Conservation (phyloP, 2,329 filamentous ascomycete species). For the Neonectria faginata region DNA sequence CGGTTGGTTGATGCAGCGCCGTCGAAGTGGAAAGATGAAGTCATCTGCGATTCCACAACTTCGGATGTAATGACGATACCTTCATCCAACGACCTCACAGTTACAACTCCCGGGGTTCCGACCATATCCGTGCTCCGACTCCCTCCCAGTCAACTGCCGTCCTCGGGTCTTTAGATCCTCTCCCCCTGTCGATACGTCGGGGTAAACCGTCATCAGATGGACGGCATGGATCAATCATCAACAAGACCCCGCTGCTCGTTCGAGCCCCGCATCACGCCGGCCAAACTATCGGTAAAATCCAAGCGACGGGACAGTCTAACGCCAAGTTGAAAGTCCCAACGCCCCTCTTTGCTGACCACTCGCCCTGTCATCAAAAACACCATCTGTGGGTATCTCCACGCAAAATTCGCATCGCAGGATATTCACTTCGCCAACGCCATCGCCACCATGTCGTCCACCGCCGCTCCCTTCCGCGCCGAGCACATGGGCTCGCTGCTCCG, state of each 20-base stretch:
- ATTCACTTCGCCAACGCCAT: background rate
- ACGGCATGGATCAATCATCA: background rate
- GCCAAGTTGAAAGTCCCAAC: background rate
- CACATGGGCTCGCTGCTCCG: slow-evolving; percentile 80
- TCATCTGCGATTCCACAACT: too few species aligned
- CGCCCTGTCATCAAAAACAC: slow-evolving; percentile 3
- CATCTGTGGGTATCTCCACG: background rate
- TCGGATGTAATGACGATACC: too few species aligned
- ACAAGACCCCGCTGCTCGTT: slow-evolving; percentile 17
- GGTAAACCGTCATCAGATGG: background rate
- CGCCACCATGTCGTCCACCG: slow-evolving; percentile 32
- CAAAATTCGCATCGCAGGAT: background rate
- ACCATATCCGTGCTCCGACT: too few species aligned
- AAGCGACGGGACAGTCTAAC: background rate
- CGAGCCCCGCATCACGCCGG: slow-evolving; percentile 27
- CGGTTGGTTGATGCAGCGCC: too few species aligned
- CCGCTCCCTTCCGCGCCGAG: slow-evolving; percentile 77
- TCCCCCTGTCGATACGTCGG: background rate
- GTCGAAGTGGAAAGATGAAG: too few species aligned
- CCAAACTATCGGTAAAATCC: slow-evolving; percentile 19
- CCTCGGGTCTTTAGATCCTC: background rate
- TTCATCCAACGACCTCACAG: too few species aligned
- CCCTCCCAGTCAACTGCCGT: background rate
- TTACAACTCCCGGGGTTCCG: too few species aligned
- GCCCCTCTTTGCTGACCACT: slow-evolving; percentile 21